Evolutionary conservation across 768 basidiomycete genomes (phyloP), one percentile per base, ranked within the genome.

Genomic region (Kwoniella sp.): DNA sequence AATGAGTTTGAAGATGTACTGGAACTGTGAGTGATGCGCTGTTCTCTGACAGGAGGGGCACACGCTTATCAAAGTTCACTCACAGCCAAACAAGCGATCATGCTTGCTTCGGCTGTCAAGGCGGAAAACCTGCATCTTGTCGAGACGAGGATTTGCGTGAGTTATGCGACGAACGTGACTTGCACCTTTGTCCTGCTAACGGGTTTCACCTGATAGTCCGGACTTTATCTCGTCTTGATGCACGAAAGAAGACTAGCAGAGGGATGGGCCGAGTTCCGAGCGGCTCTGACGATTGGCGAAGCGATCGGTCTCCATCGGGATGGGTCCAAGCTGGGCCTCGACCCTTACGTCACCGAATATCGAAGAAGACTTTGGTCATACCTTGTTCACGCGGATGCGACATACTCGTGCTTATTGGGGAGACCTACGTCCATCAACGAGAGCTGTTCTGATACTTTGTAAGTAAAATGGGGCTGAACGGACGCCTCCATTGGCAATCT

Each of bases 231-330:
- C 55, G 84, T 86, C 20, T 59, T 81, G 48, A 79, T 82, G 13
- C 81, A 82, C 60, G 81, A 82, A 65, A 63, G 81, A 25, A 74
- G 81, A 50, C 90, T 95, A 65, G 93, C 93, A 5, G 93, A 96
- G 82, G 93, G 93, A 74, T 97, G 93, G 92, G 92, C 91, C 79
- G 92, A 95, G 74, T 84, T 97, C 25, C 93, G 93, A 45, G 92
- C 93, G 4, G 92, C 92, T 57, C 89, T 97, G 17, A 83, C 92
- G 63, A 96, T 92, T 29, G 93, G 92, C 8, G 92, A 95, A 74
- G 93, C 93, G 1, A 86, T 97, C 28, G 94, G 93, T 8, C 82
- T 97, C 37, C 93, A 96, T 81, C 86, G 93, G 55, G 93, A 97
- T 80, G 91, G 90, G 9, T 86, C 88, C 1, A 87, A 87, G 37